These are phyloP conservation scores for Sporothrix brasiliensis DNA, from an alignment of 2,329 filamentous ascomycete genomes.

Conservation along the genomic window DNA sequence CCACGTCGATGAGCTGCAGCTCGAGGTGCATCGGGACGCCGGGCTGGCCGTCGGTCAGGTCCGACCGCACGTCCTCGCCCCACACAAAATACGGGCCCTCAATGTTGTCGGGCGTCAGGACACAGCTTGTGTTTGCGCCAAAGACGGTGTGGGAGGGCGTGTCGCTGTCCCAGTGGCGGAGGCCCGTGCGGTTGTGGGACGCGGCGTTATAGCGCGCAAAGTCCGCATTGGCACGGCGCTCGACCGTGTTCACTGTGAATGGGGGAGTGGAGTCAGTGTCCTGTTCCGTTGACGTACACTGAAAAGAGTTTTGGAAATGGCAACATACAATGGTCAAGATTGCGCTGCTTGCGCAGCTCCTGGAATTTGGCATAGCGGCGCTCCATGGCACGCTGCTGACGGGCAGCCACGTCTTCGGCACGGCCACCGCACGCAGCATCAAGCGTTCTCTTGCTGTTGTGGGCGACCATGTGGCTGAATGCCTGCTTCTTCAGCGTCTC, in stretches of 20 bases:
- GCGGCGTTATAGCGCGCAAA: conserved; percentile 3
- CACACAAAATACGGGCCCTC: conserved; percentile 59
- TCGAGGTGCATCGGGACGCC: conserved; percentile 56
- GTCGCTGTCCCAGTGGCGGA: not conserved
- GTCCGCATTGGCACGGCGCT: not conserved
- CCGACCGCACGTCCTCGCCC: conserved; percentile 54
- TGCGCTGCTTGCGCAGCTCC: conserved; percentile 3
- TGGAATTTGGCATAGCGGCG: conserved; percentile 7
- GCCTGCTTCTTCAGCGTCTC: conserved; percentile 16
- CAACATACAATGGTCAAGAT: not conserved
- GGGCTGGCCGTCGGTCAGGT: conserved; percentile 52
- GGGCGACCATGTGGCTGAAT: conserved; percentile 10
- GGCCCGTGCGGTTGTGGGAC: not conserved
- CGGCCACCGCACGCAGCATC: conserved; percentile 8
- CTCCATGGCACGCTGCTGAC: conserved; percentile 2
- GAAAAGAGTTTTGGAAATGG: not conserved
- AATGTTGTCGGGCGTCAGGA: conserved; percentile 57
- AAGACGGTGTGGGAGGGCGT: conserved; percentile 41
- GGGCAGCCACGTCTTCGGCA: not conserved
- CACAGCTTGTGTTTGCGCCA: conserved; percentile 50
- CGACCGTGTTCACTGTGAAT: not conserved
- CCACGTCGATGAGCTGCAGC: conserved; percentile 57
- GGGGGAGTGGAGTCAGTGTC: not conserved
- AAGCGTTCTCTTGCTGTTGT: conserved; percentile 8
- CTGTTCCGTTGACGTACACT: not conserved